Base-by-base conservation (phyloP, 2,329 filamentous ascomycete genomes). In the Beauveria medogensis region DNA sequence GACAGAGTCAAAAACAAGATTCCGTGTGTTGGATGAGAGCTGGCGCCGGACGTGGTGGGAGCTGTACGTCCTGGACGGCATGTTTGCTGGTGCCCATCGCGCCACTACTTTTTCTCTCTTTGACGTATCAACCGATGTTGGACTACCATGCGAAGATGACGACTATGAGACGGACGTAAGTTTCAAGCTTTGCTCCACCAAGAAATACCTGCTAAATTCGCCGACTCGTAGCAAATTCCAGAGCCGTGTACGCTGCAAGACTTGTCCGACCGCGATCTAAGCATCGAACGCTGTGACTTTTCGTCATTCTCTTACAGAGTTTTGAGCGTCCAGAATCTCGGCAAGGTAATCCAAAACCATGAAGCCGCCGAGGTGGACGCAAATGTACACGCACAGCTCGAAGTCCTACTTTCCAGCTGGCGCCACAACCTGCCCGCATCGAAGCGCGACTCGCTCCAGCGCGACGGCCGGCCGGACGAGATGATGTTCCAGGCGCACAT, bases 21-120 rank as follows among this genome's bases (percentile, higher is more conserved):
- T 37, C 6, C 20, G 14, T 0, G 75, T 89, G 8, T 69, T 90
- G 3, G 87, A 90, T 68, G 90, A 94, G 71, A 87, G 85, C 70
- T 85, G 88, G 80, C 82, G 90, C 20, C 81, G 90, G 61, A 94
- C 90, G 1, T 94, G 90, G 90, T 94, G 90, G 90, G 89, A 80
- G 63, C 66, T 81, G 22, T 91, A 86, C 68, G 81, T 88, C 10
- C 80, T 88, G 10, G 90, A 92, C 70, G 88, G 87, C 57, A 87
- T 92, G 80, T 80, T 92, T 64, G 87, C 89, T 3, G 88, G 88
- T 18, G 59, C 51, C 16, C 51, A 60, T 9, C 59, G 51, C 20
- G 50, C 44, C 1, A 55, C 50, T 9, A 18, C 20, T 3, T 60
- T 60, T 28, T 30, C 59, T 7, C 43, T 60, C 16, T 51, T 55